Evolutionary conservation across 208 protist species (phyloP).

Genomic region (Leishmania tropica): DNA sequence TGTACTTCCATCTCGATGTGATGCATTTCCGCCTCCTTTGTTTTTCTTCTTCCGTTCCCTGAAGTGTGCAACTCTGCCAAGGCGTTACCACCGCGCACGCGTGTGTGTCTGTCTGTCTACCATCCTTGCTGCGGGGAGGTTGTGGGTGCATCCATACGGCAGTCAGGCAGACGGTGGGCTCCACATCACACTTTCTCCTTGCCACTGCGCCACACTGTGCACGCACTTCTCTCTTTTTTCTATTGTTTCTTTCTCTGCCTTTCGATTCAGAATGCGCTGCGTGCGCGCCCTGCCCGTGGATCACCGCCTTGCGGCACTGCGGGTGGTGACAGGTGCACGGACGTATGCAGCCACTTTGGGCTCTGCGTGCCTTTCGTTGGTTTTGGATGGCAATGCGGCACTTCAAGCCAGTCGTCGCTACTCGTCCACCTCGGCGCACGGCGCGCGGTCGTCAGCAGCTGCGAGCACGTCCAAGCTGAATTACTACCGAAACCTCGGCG

Average conservation of each 20-base stretch:
- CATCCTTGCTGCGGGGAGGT: not conserved
- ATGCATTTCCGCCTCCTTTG: not conserved
- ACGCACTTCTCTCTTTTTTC: not conserved
- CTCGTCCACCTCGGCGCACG: slow-evolving; percentile 16
- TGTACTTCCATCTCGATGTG: not conserved
- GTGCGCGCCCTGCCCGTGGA: not conserved
- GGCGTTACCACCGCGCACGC: not conserved
- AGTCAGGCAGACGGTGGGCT: not conserved
- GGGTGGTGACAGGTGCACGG: not conserved
- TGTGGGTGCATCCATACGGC: not conserved
- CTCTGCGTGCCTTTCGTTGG: not conserved
- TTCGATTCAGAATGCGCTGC: slow-evolving; percentile 1
- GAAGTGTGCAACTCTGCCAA: not conserved
- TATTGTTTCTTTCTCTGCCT: not conserved
- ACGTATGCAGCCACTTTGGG: not conserved
- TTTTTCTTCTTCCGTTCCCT: no score
- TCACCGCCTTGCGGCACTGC: not conserved
- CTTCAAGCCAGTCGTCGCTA: slow-evolving; percentile 14
- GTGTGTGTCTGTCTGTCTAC: not conserved
- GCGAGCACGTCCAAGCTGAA: slow-evolving; percentile 30
- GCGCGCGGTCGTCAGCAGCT: slow-evolving; percentile 14
- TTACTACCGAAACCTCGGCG: slow-evolving; percentile 68
- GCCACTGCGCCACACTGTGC: not conserved
- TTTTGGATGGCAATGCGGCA: not conserved
- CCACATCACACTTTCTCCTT: not conserved